These are phyloP conservation scores for Fusarium verticillioides DNA, from an alignment of 2,329 filamentous ascomycete genomes.

Conservation along the genomic window DNA sequence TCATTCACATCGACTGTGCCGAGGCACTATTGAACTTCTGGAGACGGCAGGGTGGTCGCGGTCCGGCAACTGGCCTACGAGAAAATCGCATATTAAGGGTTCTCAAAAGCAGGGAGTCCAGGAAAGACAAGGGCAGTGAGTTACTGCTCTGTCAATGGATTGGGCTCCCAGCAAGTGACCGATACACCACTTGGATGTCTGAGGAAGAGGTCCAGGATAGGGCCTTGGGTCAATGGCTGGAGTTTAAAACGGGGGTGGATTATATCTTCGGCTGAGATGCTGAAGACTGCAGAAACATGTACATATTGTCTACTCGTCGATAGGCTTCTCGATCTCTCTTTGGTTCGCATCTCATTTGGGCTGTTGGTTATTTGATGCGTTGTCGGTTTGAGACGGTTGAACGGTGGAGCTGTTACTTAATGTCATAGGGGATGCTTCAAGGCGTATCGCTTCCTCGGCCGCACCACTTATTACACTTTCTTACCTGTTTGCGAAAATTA, in stretches of 20 bases:
- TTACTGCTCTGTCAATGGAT: neutral
- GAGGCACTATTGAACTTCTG: neutral
- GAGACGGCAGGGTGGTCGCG: neutral
- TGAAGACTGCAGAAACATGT: neutral
- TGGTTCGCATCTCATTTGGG: neutral
- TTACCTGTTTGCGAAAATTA: neutral
- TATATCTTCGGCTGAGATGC: neutral
- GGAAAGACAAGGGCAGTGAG: neutral
- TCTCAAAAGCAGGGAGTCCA: neutral
- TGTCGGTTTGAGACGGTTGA: conserved; percentile 10
- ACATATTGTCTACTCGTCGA: neutral
- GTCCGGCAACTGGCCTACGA: neutral
- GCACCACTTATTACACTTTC: neutral
- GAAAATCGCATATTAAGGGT: neutral
- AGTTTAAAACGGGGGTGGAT: neutral
- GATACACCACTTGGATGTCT: neutral
- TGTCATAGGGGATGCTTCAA: neutral
- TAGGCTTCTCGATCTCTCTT: neutral
- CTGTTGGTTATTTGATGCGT: neutral
- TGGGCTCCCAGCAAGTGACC: neutral
- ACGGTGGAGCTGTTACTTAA: conserved; percentile 2
- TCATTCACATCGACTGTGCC: neutral
- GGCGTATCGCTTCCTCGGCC: neutral
- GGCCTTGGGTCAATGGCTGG: neutral
- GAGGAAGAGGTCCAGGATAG: neutral